Percentiles rank a stretch among this genome's conserved stretches.
These are phyloP conservation scores for Aspergillus asperescens DNA, from an alignment of 495 filamentous ascomycete species.

Conservation along the genomic window DNA sequence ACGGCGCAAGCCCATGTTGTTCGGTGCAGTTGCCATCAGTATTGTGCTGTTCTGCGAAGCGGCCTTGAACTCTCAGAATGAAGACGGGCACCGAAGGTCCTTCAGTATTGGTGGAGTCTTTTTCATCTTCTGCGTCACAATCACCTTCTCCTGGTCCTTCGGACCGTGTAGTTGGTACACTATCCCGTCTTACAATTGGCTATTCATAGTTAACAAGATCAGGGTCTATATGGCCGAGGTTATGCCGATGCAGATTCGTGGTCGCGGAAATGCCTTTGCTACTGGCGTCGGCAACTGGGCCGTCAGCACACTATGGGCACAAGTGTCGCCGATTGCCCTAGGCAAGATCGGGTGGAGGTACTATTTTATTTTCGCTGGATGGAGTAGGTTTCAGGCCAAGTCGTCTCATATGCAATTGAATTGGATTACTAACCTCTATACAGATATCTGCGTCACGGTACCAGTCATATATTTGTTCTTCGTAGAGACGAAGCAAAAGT, in stretches of 20 bases:
- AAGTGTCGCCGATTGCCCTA: constrained; percentile 46
- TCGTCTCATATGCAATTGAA: not conserved
- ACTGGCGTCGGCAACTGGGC: constrained; percentile 48
- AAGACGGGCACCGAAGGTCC: constrained; percentile 27
- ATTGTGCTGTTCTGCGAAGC: constrained; percentile 42
- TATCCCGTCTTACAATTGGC: not conserved
- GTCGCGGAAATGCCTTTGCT: constrained; percentile 43
- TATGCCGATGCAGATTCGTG: constrained; percentile 49
- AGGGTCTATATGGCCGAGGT: constrained; percentile 47
- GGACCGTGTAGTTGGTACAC: constrained; percentile 41
- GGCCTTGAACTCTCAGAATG: constrained; percentile 37
- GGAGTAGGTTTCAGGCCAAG: constrained; percentile 27
- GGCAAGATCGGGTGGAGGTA: constrained; percentile 40
- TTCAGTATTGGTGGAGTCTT: constrained; percentile 44
- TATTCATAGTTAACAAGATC: not conserved
- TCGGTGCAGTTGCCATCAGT: constrained; percentile 37
- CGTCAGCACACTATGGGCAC: constrained; percentile 46
- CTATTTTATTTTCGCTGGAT: constrained; percentile 44
- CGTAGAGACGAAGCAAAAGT: constrained; percentile 51
- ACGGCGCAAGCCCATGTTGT: constrained; percentile 34
- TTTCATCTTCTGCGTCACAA: constrained; percentile 46
- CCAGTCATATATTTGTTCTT: constrained; percentile 49
- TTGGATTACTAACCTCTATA: not conserved
- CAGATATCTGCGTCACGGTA: constrained; percentile 31
- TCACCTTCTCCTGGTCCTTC: constrained; percentile 43